These are phyloP conservation scores for Neurospora sublineolata DNA, from an alignment of 495 filamentous ascomycete species.

Conservation along the genomic window DNA sequence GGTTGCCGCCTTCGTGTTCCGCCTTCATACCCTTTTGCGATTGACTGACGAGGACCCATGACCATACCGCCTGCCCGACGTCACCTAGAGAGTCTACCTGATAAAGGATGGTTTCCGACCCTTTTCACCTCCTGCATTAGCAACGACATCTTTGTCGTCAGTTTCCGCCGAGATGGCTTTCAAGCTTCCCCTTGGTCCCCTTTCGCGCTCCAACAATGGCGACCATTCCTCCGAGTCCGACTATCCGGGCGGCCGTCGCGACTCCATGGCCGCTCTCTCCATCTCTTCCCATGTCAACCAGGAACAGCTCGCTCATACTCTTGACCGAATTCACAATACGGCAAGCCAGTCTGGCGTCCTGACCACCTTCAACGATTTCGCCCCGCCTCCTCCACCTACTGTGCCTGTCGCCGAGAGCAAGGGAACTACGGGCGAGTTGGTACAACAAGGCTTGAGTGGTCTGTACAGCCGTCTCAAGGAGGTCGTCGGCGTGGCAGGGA, in stretches of 20 bases:
- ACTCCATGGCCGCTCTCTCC: constrained; percentile 53
- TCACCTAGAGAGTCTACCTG: background rate
- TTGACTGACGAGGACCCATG: background rate
- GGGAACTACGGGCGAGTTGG: constrained; percentile 54
- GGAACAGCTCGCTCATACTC: constrained; percentile 56
- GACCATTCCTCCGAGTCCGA: background rate
- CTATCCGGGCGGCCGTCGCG: constrained; percentile 31
- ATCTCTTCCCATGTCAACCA: constrained; percentile 47
- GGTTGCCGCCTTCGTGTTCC: background rate
- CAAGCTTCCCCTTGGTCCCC: background rate
- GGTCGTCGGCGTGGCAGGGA: constrained; percentile 56
- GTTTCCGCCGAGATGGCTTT: background rate
- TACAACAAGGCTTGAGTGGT: constrained; percentile 74
- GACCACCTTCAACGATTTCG: constrained; percentile 85
- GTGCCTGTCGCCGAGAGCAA: constrained; percentile 51
- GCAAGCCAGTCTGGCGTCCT: constrained; percentile 69
- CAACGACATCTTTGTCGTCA: background rate
- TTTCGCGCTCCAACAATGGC: background rate
- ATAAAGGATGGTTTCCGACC: background rate
- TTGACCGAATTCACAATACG: constrained; percentile 75
- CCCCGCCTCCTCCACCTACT: constrained; percentile 36
- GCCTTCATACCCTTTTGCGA: background rate
- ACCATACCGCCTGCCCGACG: background rate
- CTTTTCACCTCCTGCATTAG: background rate
- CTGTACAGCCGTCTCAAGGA: constrained; percentile 73